Conservation (phyloP, 2,329 filamentous ascomycete species). For the Lachnellula arida region DNA sequence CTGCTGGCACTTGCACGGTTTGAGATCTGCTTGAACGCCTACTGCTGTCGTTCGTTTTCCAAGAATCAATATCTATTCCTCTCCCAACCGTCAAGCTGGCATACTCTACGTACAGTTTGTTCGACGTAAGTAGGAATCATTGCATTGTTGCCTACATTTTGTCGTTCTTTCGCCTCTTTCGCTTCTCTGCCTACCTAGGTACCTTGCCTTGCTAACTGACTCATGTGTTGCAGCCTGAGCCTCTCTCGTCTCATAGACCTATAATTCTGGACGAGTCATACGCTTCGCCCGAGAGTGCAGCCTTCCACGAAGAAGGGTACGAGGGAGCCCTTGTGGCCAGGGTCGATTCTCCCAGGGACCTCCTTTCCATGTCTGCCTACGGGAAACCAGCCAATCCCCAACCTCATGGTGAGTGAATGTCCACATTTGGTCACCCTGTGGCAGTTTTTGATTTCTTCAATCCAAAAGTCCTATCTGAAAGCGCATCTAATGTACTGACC, state of each 20-base stretch:
- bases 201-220: constrained; percentile 18
- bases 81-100: constrained; percentile 32
- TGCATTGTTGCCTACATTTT: neutral
- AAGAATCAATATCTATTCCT: neutral
- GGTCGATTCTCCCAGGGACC: constrained; percentile 29
- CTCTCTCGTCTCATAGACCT: constrained; percentile 26
- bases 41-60: neutral
- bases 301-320: constrained; percentile 33
- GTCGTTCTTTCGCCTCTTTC: neutral
- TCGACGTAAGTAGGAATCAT: constrained; percentile 27
- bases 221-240: constrained; percentile 25
- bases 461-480: no score
- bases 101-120: constrained; percentile 31
- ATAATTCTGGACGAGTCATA: constrained; percentile 34
- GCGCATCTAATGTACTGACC: constrained; percentile 8
- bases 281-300: constrained; percentile 32
- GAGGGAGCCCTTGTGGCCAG: constrained; percentile 33
- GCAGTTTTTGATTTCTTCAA: no score
- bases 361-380: constrained; percentile 76
- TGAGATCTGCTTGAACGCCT: neutral
- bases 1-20: neutral
- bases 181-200: neutral
- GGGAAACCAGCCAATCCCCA: constrained; percentile 69
- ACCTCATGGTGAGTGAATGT: constrained; percentile 70
- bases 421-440: neutral